Evolutionary conservation across 2,329 filamentous ascomycete genomes (phyloP).

Genomic region (Fusarium tupiense): DNA sequence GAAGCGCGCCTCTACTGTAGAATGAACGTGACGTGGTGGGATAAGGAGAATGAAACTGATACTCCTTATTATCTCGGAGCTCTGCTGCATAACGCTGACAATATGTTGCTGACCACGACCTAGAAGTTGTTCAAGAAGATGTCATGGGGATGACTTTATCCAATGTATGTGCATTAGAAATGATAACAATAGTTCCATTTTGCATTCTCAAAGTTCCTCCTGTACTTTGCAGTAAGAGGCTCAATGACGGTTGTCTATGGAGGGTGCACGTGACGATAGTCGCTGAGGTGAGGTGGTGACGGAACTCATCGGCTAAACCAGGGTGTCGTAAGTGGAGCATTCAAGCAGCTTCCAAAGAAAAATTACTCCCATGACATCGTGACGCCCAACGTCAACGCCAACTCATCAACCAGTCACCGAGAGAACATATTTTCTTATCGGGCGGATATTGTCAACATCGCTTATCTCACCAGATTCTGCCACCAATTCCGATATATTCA

Average conservation of each 20-base stretch:
- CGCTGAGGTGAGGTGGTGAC: neutral
- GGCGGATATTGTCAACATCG: constrained; percentile 3
- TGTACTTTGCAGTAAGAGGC: neutral
- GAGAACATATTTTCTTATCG: constrained; percentile 29
- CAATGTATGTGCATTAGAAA: neutral
- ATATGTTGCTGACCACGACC: neutral
- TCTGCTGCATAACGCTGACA: neutral
- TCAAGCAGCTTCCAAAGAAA: constrained; percentile 37
- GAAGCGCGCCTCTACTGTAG: neutral
- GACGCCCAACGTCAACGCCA: constrained; percentile 38
- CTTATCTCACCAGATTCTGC: neutral
- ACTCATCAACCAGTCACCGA: constrained; percentile 29
- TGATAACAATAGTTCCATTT: neutral
- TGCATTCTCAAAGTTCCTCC: neutral
- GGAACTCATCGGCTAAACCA: constrained; percentile 40
- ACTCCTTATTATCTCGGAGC: neutral
- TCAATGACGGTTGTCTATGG: neutral
- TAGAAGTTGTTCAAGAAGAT: neutral
- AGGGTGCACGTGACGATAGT: constrained; percentile 37
- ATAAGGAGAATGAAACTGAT: neutral
- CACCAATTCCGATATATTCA: neutral
- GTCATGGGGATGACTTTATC: neutral
- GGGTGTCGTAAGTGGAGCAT: constrained; percentile 6
- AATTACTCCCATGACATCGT: constrained; percentile 42
- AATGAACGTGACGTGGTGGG: neutral